Evolutionary conservation across 805 yeast species (phyloP).

Genomic region (Wickerhamiella galacta): DNA sequence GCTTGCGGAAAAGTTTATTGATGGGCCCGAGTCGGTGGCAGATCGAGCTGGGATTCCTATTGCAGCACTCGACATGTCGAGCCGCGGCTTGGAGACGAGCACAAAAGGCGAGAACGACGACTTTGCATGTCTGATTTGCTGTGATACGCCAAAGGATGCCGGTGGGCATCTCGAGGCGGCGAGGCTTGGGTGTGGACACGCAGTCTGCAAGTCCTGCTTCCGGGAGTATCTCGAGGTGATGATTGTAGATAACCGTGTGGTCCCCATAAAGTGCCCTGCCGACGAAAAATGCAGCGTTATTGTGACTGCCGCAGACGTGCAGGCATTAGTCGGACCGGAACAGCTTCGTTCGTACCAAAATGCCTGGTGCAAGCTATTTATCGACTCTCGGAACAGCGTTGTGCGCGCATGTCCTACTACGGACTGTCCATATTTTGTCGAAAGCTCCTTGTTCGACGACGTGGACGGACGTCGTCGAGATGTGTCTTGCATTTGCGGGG

Average conservation of each 20-base stretch:
- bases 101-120: no score
- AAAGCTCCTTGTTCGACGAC: not conserved
- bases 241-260: constrained; percentile 21
- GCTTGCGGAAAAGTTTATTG: no score
- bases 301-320: constrained; percentile 21
- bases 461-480: not conserved
- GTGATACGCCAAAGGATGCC: not conserved
- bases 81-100: no score
- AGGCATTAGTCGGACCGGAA: constrained; percentile 22
- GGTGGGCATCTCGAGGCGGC: not conserved
- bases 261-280: constrained; percentile 45
- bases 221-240: constrained; percentile 36
- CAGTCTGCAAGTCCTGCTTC: constrained; percentile 56
- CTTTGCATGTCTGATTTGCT: constrained; percentile 1
- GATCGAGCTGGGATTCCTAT: no score
- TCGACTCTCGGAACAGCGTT: constrained; percentile 1
- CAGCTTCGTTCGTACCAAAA: constrained; percentile 1
- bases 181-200: constrained; percentile 49
- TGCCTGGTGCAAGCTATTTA: constrained; percentile 3
- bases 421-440: constrained; percentile 9
- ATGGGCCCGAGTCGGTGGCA: no score
- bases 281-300: constrained; percentile 30
- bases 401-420: constrained; percentile 12
- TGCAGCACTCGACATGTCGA: no score
- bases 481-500: constrained; percentile 39